Percentiles rank a stretch among this genome's conserved stretches.
Conservation (phyloP, 2,329 filamentous ascomycete species). For the Fusarium armeniacum region DNA sequence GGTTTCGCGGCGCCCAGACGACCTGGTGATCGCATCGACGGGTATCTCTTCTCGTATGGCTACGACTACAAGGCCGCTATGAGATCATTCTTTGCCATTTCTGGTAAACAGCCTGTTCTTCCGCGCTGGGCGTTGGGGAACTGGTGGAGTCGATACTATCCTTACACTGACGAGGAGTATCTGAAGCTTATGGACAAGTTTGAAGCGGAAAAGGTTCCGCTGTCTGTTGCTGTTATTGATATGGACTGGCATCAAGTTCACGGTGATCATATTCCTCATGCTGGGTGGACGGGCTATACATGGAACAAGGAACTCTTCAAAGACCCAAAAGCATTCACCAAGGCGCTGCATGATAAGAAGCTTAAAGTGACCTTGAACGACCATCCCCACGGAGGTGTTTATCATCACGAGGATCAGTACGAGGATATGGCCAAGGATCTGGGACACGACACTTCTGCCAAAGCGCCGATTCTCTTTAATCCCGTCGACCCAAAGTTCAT, state of each 20-base stretch:
- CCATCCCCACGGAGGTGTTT: constrained; percentile 72
- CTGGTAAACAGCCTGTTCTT: constrained; percentile 67
- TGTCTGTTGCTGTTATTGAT: constrained; percentile 72
- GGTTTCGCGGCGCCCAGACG: constrained; percentile 66
- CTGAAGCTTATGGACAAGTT: constrained; percentile 70
- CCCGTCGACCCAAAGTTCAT: constrained; percentile 67
- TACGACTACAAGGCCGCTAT: constrained; percentile 69
- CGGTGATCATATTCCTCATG: constrained; percentile 59
- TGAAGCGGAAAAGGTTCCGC: constrained; percentile 63
- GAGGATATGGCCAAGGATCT: constrained; percentile 66
- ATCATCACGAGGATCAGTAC: constrained; percentile 69
- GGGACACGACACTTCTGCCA: constrained; percentile 63
- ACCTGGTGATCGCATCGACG: constrained; percentile 65
- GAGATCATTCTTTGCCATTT: constrained; percentile 67
- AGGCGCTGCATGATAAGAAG: constrained; percentile 64
- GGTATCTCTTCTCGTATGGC: constrained; percentile 72
- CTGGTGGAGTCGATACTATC: constrained; percentile 76
- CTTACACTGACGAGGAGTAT: constrained; percentile 69
- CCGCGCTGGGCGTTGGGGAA: constrained; percentile 73
- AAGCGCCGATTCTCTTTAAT: constrained; percentile 69
- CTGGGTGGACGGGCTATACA: constrained; percentile 68
- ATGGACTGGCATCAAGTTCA: constrained; percentile 76
- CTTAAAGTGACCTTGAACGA: constrained; percentile 72
- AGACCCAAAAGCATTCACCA: constrained; percentile 65
- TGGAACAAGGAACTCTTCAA: constrained; percentile 69